Conservation (phyloP, 2,329 filamentous ascomycete species). For the Apiospora marii region DNA sequence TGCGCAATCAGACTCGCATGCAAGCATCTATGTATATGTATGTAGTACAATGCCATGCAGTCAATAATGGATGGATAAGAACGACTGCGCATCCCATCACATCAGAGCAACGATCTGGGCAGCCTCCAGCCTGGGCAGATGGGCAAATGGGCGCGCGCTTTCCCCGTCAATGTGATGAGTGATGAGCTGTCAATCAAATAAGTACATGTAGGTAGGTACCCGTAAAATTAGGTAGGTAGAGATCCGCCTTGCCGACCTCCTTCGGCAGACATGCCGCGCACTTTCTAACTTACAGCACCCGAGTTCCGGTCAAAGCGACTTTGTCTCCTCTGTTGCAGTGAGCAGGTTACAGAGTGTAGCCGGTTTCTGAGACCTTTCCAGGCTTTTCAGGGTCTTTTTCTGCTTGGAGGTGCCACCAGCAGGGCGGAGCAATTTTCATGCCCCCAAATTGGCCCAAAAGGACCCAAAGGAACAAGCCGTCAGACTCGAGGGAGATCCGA, state of each 20-base stretch:
- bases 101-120: not conserved
- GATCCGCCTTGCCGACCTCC: not conserved
- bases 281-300: not conserved
- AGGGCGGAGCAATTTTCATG: slow-evolving; percentile 2
- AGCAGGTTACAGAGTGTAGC: not conserved
- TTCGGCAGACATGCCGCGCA: not conserved
- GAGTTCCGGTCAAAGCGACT: not conserved
- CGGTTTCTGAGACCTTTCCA: not conserved
- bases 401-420: not conserved
- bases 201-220: not conserved
- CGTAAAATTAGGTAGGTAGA: not conserved
- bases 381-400: not conserved
- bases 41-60: not conserved
- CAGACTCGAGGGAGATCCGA: not conserved
- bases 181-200: not conserved
- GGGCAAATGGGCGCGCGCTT: not conserved
- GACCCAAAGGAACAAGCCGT: not conserved
- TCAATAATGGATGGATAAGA: too few relatives aligned
- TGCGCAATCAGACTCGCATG: not conserved
- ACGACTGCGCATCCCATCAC: too few relatives aligned
- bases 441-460: not conserved
- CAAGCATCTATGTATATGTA: not conserved
- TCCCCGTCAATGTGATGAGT: too few relatives aligned
- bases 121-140: too few relatives aligned
- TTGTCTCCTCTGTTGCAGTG: too few relatives aligned